Conservation (phyloP, 2,329 filamentous ascomycete genomes). For the Fusarium sp. region DNA sequence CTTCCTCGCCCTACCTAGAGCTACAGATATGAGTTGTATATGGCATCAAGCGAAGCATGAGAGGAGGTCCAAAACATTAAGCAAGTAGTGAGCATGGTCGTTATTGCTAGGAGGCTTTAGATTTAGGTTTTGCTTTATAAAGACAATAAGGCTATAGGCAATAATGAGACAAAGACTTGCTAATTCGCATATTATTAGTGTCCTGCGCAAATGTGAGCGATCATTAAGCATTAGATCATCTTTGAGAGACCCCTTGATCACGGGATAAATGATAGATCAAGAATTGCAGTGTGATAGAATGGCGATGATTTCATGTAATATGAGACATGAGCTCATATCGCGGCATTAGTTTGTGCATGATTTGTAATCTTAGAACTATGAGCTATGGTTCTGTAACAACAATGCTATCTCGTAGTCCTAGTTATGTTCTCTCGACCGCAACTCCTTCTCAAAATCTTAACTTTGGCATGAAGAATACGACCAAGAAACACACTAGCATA, state of each 20-base stretch:
- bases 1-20: neutral
- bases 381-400: neutral
- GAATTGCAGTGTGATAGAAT: neutral
- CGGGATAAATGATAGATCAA: neutral
- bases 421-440: neutral
- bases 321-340: neutral
- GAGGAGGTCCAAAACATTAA: neutral
- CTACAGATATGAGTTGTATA: neutral
- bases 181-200: neutral
- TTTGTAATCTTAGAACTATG: neutral
- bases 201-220: neutral
- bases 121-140: too few relatives aligned
- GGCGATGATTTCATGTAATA: neutral
- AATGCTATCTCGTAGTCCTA: neutral
- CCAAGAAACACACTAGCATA: constrained; percentile 79
- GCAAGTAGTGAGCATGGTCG: neutral
- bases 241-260: neutral
- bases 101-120: neutral
- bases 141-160: neutral
- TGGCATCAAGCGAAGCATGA: neutral
- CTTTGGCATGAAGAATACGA: constrained; percentile 91
- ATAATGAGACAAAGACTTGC: neutral
- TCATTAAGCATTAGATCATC: neutral
- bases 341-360: neutral
- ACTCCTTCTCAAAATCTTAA: constrained; percentile 75